Percentiles rank a stretch among this genome's conserved stretches.
Evolutionary conservation across 306 rosid species (phyloP).

Genomic region (Alnus glutinosa): DNA sequence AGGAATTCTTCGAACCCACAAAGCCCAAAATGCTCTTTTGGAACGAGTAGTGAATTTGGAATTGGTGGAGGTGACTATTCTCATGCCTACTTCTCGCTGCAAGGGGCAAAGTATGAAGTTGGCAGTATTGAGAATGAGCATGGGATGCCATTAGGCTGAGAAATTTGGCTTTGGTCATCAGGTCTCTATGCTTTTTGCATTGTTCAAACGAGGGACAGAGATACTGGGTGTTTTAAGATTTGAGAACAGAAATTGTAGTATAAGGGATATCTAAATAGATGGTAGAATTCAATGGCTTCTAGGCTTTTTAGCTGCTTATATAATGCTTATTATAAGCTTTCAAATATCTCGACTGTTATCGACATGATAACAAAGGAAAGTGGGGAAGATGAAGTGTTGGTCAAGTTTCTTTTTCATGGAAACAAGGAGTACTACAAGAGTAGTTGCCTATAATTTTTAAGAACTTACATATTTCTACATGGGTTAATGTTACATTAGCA

Average conservation of each 20-base stretch:
- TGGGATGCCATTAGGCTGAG: constrained; percentile 41
- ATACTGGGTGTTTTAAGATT: background rate
- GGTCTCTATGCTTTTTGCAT: constrained; percentile 70
- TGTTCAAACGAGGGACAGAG: constrained; percentile 63
- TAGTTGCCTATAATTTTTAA: background rate
- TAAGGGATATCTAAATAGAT: constrained; percentile 16
- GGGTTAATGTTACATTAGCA: too few relatives aligned
- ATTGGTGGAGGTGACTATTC: constrained; percentile 55
- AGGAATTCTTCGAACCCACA: constrained; percentile 35
- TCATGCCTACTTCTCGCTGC: constrained; percentile 58
- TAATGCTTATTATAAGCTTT: background rate
- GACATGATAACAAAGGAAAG: background rate
- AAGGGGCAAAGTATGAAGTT: constrained; percentile 59
- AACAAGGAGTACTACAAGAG: background rate
- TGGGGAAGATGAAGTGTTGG: background rate
- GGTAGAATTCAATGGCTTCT: constrained; percentile 2
- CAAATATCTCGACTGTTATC: background rate
- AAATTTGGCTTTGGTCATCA: constrained; percentile 63
- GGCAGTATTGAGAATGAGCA: constrained; percentile 53
- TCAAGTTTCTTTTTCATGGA: background rate
- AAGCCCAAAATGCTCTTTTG: constrained; percentile 48
- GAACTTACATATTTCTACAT: too few relatives aligned
- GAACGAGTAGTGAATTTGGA: constrained; percentile 43
- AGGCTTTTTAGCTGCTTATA: background rate
- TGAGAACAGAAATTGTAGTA: background rate